Evolutionary conservation across 225 moss, liverwort and hornwort species (phyloP).

Genomic region (Neckera pumila): DNA sequence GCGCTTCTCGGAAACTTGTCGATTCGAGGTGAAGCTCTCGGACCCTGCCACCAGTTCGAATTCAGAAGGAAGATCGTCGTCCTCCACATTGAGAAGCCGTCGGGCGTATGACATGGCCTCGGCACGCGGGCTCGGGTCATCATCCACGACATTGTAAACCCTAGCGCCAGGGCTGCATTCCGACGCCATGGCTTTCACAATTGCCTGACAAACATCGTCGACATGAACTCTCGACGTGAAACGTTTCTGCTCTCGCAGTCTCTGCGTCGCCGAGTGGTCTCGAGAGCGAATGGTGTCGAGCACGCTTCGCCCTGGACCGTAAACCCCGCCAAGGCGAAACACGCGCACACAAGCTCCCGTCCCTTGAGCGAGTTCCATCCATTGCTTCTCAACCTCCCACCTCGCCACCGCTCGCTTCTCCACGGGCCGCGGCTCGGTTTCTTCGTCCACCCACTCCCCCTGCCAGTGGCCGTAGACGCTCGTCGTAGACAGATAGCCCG

Average conservation of each 20-base stretch:
- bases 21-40: neutral
- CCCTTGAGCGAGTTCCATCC: conserved; percentile 49
- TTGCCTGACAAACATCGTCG: conserved; percentile 62
- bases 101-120: conserved; percentile 52
- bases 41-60: neutral
- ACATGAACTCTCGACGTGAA: conserved; percentile 81
- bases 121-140: conserved; percentile 64
- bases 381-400: conserved; percentile 57
- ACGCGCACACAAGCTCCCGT: conserved; percentile 47
- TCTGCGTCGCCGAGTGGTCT: conserved; percentile 23
- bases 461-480: conserved; percentile 87
- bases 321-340: conserved; percentile 84
- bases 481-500: conserved; percentile 81
- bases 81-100: conserved; percentile 23
- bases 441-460: conserved; percentile 83
- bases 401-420: conserved; percentile 44
- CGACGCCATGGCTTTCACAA: conserved; percentile 48
- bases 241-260: conserved; percentile 28
- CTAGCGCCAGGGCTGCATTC: neutral
- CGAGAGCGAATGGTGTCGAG: conserved; percentile 29
- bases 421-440: conserved; percentile 37
- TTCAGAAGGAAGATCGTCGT: neutral
- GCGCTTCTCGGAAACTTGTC: conserved; percentile 37
- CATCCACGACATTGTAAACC: conserved; percentile 86
- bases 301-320: conserved; percentile 76